Evolutionary conservation across 108 stramenopile species (phyloP).

Genomic region (Parmales sp.): DNA sequence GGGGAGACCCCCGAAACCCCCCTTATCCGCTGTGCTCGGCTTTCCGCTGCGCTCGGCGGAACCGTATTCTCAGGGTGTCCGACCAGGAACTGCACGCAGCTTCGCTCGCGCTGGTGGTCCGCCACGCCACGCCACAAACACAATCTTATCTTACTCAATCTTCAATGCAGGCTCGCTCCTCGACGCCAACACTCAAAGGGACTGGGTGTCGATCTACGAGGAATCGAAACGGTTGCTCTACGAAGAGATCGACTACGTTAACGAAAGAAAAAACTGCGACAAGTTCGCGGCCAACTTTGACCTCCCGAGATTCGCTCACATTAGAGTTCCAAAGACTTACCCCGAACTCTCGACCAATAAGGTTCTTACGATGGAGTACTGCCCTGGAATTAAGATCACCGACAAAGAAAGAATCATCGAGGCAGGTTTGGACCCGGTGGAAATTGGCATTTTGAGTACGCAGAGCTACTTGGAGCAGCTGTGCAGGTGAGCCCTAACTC

Average conservation of each 20-base stretch:
- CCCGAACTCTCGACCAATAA: conserved; percentile 69
- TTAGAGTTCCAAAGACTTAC: conserved; percentile 78
- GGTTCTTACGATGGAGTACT: conserved; percentile 87
- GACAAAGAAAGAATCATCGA: conserved; percentile 58
- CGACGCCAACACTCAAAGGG: conserved; percentile 68
- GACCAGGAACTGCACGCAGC: neutral
- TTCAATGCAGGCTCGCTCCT: conserved; percentile 22
- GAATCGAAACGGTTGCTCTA: conserved; percentile 86
- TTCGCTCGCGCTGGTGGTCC: neutral
- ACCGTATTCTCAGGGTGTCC: too few species aligned
- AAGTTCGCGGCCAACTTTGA: conserved; percentile 72
- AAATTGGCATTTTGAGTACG: conserved; percentile 72
- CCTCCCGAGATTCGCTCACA: conserved; percentile 61
- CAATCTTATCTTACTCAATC: too few species aligned
- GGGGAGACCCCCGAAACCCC: too few species aligned
- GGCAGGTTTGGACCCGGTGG: conserved; percentile 61
- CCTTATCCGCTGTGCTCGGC: too few species aligned
- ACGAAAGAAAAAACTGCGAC: conserved; percentile 75
- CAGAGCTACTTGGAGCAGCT: conserved; percentile 90
- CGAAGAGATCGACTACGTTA: conserved; percentile 88
- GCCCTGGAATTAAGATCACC: conserved; percentile 88
- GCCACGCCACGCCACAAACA: too few species aligned
- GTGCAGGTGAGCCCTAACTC: conserved; percentile 5
- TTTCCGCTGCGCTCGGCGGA: too few species aligned
- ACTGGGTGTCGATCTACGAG: conserved; percentile 86